Base-by-base conservation (phyloP, 768 basidiomycete genomes). In the Cyclocybe aegerita region DNA sequence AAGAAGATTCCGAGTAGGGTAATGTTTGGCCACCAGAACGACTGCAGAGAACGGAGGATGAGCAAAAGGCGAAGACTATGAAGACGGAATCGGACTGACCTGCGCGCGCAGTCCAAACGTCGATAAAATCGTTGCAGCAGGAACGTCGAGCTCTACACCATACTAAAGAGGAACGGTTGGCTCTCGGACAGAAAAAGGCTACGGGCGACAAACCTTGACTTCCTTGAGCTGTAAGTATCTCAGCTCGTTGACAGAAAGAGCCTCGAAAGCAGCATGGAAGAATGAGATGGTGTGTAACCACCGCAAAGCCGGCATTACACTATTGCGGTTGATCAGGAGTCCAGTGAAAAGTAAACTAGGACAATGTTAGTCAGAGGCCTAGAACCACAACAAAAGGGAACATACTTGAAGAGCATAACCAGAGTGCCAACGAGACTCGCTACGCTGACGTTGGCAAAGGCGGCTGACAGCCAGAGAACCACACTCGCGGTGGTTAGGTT, bases 21-120 rank as follows among this genome's bases (percentile, higher is more conserved):
- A 32, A 94, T 90, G 64, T 99, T 95, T 0, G 97, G 97, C 91
- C 91, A 98, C 97, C 97, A 99, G 77, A 95, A 98, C 0, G 96
- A 93, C 79, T 81, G 11, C 9, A 12, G 29, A 41, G 16, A 46
- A 4, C 12, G 2, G 15, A 36, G 2, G 39, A 9, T 38, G 15
- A 12, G 33, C 17, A 50, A 17, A 41, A 12, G 37, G 12, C 4
- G 33, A 23, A 11, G 15, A 38, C 12, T 43, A n/a, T n/a, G 39
- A 7, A 30, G 12, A n/a, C 9, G 30, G 4, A 47, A 7, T n/a
- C 65, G 68, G 71, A 57, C 67, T 12, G 59, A 78, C 90, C 76
- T 93, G 92, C 23, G 95, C 87, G 52, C 86, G 80, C 46, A 99
- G 82, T 4, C 97, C 97, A 59, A 99, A 99, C 23, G 88, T 86